A percentile compares a stretch with the other conserved stretches of the same genome.
Evolutionary conservation across 257 asterid species (phyloP).

Genomic region (Lycium ferocissimum): DNA sequence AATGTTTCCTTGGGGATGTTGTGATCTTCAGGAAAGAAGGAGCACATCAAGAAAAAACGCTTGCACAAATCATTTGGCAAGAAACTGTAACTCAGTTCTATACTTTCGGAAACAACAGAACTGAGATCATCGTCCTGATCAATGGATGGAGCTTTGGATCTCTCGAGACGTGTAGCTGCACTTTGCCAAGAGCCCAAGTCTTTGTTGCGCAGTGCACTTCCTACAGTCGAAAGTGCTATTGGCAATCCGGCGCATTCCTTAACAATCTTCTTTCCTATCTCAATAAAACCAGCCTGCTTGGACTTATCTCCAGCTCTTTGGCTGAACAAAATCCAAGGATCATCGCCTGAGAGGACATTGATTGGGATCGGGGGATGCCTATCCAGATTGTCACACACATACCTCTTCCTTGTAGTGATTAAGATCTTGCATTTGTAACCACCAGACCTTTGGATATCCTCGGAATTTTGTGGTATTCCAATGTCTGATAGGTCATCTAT

Average conservation of each 20-base stretch:
- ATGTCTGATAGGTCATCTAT: not conserved
- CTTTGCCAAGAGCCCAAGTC: not conserved
- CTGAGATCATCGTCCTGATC: not conserved
- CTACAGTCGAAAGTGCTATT: not conserved
- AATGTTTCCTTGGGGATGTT: not conserved
- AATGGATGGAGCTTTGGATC: not conserved
- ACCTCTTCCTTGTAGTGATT: not conserved
- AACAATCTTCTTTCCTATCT: not conserved
- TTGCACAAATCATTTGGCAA: not conserved
- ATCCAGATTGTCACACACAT: not conserved
- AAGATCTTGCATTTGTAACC: not conserved
- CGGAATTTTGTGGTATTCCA: conserved; percentile 3
- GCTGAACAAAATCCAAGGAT: not conserved
- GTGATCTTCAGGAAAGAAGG: conserved; percentile 18
- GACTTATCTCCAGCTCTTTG: not conserved
- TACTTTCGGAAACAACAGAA: not conserved
- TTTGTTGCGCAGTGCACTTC: not conserved
- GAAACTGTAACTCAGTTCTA: not conserved
- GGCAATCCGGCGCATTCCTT: not conserved
- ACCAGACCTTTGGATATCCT: not conserved
- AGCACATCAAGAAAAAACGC: not conserved
- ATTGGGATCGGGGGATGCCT: not conserved
- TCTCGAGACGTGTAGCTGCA: not conserved
- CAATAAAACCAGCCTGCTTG: not conserved
- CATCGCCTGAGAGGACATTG: not conserved